Evolutionary conservation across 768 basidiomycete species (phyloP).

Genomic region (Mycena sanguinolenta): DNA sequence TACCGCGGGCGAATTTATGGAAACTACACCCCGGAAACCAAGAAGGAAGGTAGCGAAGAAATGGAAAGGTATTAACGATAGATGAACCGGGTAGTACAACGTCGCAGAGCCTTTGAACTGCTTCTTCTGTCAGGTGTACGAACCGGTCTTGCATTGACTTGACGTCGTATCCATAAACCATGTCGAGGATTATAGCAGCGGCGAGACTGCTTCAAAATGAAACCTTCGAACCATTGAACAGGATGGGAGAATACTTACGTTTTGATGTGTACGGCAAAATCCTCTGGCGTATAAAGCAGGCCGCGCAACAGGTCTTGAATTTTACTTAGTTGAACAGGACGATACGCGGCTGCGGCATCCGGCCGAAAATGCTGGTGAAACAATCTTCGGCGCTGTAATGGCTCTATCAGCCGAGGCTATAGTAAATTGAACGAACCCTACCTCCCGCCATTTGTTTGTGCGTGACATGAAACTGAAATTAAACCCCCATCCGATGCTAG

Average conservation of each 20-base stretch:
- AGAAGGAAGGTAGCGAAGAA: slow-evolving; percentile 50
- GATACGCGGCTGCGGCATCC: slow-evolving; percentile 34
- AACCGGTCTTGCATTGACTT: slow-evolving; percentile 41
- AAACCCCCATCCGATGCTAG: slow-evolving; percentile 4
- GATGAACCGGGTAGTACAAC: slow-evolving; percentile 40
- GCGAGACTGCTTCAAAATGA: not conserved
- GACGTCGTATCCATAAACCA: slow-evolving; percentile 46
- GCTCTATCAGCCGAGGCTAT: not conserved
- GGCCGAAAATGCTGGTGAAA: slow-evolving; percentile 44
- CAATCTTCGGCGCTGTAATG: slow-evolving; percentile 37
- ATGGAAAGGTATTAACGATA: slow-evolving; percentile 45
- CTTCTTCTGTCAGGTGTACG: slow-evolving; percentile 39
- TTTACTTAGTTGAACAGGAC: slow-evolving; percentile 40
- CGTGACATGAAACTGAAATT: slow-evolving; percentile 39
- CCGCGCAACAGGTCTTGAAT: slow-evolving; percentile 36
- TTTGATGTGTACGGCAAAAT: too few relatives aligned
- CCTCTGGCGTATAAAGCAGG: slow-evolving; percentile 35
- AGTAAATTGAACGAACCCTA: not conserved
- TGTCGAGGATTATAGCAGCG: not conserved
- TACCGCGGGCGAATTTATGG: too few relatives aligned
- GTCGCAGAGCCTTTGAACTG: slow-evolving; percentile 19
- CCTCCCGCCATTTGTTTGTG: slow-evolving; percentile 44
- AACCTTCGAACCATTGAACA: not conserved
- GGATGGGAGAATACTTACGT: not conserved
- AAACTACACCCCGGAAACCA: slow-evolving; percentile 41